Evolutionary conservation across 1,284 basidiomycete species (phyloP), one percentile per base, ranked within the genome.

Genomic region (Puccinia novopanici): DNA sequence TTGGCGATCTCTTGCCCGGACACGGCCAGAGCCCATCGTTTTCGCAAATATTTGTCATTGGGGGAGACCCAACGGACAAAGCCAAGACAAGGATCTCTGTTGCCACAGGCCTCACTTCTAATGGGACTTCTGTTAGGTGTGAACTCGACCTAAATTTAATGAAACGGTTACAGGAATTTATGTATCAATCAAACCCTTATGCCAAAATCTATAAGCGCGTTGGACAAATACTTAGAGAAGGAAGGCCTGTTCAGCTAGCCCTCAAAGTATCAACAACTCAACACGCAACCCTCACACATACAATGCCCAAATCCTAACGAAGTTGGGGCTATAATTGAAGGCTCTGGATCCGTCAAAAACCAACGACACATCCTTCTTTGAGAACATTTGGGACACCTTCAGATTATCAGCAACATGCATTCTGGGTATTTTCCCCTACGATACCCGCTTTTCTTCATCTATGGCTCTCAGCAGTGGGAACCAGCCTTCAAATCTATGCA

Each of bases 131-230:
- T n/a, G n/a, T n/a, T n/a, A n/a, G 8, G 8, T 19, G 19, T 8
- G 57, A 19, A 6, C 2, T 13, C 27, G 6, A 12, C n/a, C n/a
- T 75, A 0, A 3, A 15, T 3, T 10, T 17, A 5, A 57, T 30
- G 30, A 52, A 59, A 61, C n/a, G n/a, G n/a, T n/a, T n/a, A n/a
- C n/a, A n/a, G n/a, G 8, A 45, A 17, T 63, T 63, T 19, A 13
- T 75, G 42, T n/a, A 75, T 19, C 13, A 13, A n/a, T 24, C 42
- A n/a, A 75, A 75, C 37, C 74, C 74, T 48, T 75, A 55, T 34
- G 57, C 27, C 1, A 24, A 22, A 34, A 17, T 48, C 8, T 48
- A 63, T 19, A 8, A 50, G 24, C 24, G 2, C 15, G 9, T 37
- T 8, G 8, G 17, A 27, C 17, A 24, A 8, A 9, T 61, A 13